Evolutionary conservation across 352 stramenopile species (phyloP), one percentile per base, ranked within the genome.

Genomic region (Phytopythium ostracodes): DNA sequence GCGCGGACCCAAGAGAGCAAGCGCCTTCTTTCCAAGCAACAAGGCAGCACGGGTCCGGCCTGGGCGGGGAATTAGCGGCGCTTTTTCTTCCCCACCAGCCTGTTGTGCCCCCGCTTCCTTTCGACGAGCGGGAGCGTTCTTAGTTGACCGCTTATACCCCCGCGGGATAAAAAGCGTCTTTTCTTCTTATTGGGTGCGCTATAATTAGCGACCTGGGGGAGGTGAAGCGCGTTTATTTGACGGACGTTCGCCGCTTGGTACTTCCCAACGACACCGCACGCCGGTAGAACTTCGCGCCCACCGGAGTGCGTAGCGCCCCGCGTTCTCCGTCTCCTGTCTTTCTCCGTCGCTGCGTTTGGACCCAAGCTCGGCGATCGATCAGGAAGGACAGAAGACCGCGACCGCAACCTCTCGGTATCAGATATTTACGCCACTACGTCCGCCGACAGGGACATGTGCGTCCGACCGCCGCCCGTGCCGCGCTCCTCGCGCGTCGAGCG

Each of bases 401-500:
- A 49, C 42, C 42, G 18, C 42, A 17, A 0, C 42, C 42, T 1
- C 22, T 7, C 44, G 44, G 22, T 31, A 31, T 22, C 31, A 20
- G 27, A 35, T 20, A 8, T 29, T 11, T 17, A 27, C 20, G 10
- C 33, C 18, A 59, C 22, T n/a, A 59, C 53, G 53, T 20, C 31
- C 6, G 33, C 40, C 25, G 7, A 36, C 24, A 25, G 33, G 20
- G 42, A 22, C 67, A 85, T 85, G 76, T 85, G 76, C 66, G 63
- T 85, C 54, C 71, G 72, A 12, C 76, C 76, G 36, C 63, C 67
- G 22, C 62, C 57, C 51, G 68, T 67, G 27, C 64, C 71, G 7
- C 65, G 65, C 25, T 79, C 71, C 2, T 64, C 63, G 22, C 65
- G 68, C n/a, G 65, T 62, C 18, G 68, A 73, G 44, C 59, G 50